These are phyloP conservation scores for Candida glucosophila DNA, from an alignment of 1,139 yeast species.

Conservation along the genomic window DNA sequence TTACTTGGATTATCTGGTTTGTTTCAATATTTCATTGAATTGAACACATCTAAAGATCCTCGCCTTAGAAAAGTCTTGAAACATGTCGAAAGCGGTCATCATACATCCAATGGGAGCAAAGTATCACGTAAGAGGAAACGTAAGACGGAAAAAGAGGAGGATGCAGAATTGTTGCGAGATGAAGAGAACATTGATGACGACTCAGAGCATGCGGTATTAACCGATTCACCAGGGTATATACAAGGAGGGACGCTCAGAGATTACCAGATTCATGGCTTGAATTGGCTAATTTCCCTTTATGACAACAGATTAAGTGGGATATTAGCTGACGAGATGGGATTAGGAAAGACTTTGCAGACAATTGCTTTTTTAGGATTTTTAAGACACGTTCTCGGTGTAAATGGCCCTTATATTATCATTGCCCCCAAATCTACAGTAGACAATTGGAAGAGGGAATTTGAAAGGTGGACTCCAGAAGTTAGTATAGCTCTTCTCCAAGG, in stretches of 20 bases:
- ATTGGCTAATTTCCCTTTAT: constrained; percentile 38
- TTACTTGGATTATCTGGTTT: constrained; percentile 75
- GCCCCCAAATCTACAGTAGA: constrained; percentile 94
- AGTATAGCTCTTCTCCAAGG: constrained; percentile 82
- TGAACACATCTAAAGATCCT: constrained; percentile 69
- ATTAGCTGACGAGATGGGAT: constrained; percentile 44
- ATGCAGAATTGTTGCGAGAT: constrained; percentile 73
- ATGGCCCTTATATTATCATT: constrained; percentile 85
- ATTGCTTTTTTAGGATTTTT: constrained; percentile 72
- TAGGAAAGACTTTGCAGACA: constrained; percentile 41
- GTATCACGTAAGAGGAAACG: constrained; percentile 22
- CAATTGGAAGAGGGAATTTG: constrained; percentile 92
- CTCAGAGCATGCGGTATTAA: constrained; percentile 49
- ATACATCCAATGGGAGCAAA: constrained; percentile 15
- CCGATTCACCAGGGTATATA: constrained; percentile 69
- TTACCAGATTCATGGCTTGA: constrained; percentile 52
- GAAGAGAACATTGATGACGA: constrained; percentile 54
- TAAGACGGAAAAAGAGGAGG: constrained; percentile 87
- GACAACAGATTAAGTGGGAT: constrained; percentile 39
- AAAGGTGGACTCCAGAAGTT: constrained; percentile 95
- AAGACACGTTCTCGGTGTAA: constrained; percentile 65
- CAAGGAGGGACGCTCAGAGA: constrained; percentile 66
- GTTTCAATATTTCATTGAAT: constrained; percentile 82
- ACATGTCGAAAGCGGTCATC: constrained; percentile 30
- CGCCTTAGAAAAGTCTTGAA: constrained; percentile 44